Percentiles rank a stretch among this genome's conserved stretches.
Conservation (phyloP, 2,329 filamentous ascomycete genomes). For the Penicillium sp. region DNA sequence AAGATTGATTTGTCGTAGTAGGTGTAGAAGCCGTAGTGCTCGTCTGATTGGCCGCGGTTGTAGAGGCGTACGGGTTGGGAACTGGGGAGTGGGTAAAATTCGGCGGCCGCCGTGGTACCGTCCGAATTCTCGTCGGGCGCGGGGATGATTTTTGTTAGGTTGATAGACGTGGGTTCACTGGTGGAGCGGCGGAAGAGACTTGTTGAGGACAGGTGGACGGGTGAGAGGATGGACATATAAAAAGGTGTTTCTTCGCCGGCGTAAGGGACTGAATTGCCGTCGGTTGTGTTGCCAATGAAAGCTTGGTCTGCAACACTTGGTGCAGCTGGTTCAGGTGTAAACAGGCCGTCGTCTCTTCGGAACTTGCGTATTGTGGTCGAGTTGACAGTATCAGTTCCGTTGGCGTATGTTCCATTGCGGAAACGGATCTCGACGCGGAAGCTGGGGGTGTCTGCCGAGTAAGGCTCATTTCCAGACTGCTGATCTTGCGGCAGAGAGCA, state of each 20-base stretch:
- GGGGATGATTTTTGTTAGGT: constrained; percentile 60
- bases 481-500: constrained; percentile 79
- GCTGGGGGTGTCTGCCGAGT: constrained; percentile 67
- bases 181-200: constrained; percentile 38
- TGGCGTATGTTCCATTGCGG: constrained; percentile 55
- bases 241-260: constrained; percentile 86
- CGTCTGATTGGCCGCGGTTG: constrained; percentile 73
- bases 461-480: constrained; percentile 63
- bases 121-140: constrained; percentile 62
- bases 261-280: constrained; percentile 68
- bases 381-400: constrained; percentile 57
- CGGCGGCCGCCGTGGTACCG: constrained; percentile 69
- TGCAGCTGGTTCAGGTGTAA: constrained; percentile 46
- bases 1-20: constrained; percentile 89
- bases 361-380: constrained; percentile 33
- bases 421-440: constrained; percentile 74
- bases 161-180: constrained; percentile 34
- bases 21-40: constrained; percentile 92
- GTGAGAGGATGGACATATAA: constrained; percentile 69
- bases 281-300: constrained; percentile 84
- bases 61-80: constrained; percentile 79
- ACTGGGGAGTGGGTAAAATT: constrained; percentile 66
- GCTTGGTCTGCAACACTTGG: constrained; percentile 64
- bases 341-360: constrained; percentile 33
- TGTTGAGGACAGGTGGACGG: constrained; percentile 40